These are phyloP conservation scores for Penicillium tannophilum DNA, from an alignment of 495 filamentous ascomycete genomes.

Conservation along the genomic window DNA sequence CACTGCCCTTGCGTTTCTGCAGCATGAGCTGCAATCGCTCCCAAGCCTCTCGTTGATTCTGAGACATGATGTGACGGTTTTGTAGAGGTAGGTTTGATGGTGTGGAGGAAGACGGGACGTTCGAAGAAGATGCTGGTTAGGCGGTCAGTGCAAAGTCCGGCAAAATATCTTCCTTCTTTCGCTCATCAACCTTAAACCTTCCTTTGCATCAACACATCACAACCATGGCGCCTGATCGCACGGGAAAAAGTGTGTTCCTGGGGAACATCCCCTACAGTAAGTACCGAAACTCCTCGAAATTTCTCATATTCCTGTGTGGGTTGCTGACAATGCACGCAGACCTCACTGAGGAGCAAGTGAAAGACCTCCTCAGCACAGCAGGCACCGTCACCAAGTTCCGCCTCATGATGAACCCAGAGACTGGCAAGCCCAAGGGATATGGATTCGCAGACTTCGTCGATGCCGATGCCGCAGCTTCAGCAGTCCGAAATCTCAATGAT, in stretches of 20 bases:
- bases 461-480: constrained; percentile 86
- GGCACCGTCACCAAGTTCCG: constrained; percentile 92
- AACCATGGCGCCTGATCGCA: constrained; percentile 58
- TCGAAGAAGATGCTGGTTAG: constrained; percentile 26
- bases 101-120: constrained; percentile 28
- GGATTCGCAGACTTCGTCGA: constrained; percentile 95
- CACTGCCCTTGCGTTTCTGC: constrained; percentile 52
- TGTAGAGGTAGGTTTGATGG: constrained; percentile 16
- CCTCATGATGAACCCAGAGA: constrained; percentile 93
- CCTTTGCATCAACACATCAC: constrained; percentile 13
- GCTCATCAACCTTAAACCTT: constrained; percentile 15
- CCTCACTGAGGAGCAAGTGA: constrained; percentile 92
- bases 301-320: background rate
- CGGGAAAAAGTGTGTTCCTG: constrained; percentile 73
- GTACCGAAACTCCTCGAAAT: constrained; percentile 8
- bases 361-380: constrained; percentile 82
- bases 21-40: constrained; percentile 63
- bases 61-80: constrained; percentile 48
- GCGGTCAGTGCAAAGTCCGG: constrained; percentile 29
- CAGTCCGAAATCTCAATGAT: constrained; percentile 94
- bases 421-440: constrained; percentile 92
- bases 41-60: constrained; percentile 66
- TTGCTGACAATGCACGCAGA: constrained; percentile 51
- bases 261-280: constrained; percentile 77
- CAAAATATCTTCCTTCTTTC: constrained; percentile 24